Conservation (phyloP, 257 asterid genomes). For the Coffea eugenioides region DNA sequence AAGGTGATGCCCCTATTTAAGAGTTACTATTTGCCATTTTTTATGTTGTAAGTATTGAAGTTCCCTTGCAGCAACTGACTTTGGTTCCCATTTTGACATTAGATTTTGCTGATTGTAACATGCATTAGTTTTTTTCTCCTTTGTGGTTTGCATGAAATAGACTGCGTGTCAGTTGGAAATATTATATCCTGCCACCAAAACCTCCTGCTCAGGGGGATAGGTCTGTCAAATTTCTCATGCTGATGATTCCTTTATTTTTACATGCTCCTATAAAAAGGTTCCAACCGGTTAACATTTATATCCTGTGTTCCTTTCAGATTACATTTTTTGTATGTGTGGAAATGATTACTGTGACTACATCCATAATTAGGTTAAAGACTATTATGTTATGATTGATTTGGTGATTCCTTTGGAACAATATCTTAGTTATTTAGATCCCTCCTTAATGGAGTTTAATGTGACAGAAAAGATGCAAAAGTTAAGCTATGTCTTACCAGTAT, state of each 20-base stretch:
- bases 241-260: no score
- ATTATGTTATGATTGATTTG: conserved; percentile 1
- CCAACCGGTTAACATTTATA: not conserved
- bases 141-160: not conserved
- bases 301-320: not conserved
- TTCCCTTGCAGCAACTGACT: not conserved
- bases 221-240: not conserved
- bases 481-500: not conserved
- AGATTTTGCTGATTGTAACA: not conserved
- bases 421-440: not conserved
- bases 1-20: conserved; percentile 45
- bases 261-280: not conserved
- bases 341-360: no score
- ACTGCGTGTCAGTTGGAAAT: not conserved
- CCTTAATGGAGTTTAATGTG: not conserved
- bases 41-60: not conserved
- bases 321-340: no score
- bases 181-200: not conserved
- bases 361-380: not conserved
- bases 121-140: not conserved
- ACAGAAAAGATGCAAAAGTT: not conserved
- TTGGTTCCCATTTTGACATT: not conserved
- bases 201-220: not conserved
- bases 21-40: not conserved
- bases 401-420: not conserved